Evolutionary conservation across 2,329 filamentous ascomycete species (phyloP), one percentile per base, ranked within the genome.

Genomic region (Simplicillium aogashimaense): DNA sequence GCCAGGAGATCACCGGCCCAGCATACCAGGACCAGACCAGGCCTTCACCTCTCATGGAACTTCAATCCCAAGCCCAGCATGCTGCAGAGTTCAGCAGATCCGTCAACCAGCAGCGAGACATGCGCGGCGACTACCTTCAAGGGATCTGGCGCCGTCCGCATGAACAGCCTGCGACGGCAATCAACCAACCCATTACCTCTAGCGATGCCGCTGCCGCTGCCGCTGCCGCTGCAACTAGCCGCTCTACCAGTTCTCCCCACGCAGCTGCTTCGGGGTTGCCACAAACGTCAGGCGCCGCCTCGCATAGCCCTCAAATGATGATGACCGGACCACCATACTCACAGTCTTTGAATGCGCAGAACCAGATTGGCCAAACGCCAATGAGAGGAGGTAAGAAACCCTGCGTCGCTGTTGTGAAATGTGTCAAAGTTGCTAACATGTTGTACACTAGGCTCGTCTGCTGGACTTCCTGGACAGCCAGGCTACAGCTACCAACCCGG

Each of bases 61-160:
- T 97, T 40, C 72, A 92, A 48, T 83, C 84, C 35, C 88, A 95
- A 59, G 86, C 88, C 20, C 79, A 86, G 38, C 86, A 94, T 47
- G 83, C 90, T 14, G 86, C 87, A 43, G 90, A 97, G 50, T 94
- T 83, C 65, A 97, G 90, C 65, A 87, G 92, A 52, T 75, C 76
- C 36, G 70, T 97, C 38, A 87, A 84, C 53, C 76, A 84, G 50
- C 83, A 89, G 59, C 82, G 90, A 43, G 78, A 79, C 31, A 81
- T 84, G 61, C 83, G 92, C 43, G 76, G 72, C 43, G 81, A 89
- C 43, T 94, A 87, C 50, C 70, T 94, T 47, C 81, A 90, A 40
- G 80, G 78, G 41, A 75, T 88, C 48, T 97, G 89, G 84, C 77
- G 83, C 47, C 76, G 84, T 45, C 82, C 85, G 10, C 88, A 94